Percentiles rank a stretch among this genome's conserved stretches.
These are phyloP conservation scores for Cladophialophora bantiana DNA, from an alignment of 2,329 filamentous ascomycete species.

Conservation along the genomic window DNA sequence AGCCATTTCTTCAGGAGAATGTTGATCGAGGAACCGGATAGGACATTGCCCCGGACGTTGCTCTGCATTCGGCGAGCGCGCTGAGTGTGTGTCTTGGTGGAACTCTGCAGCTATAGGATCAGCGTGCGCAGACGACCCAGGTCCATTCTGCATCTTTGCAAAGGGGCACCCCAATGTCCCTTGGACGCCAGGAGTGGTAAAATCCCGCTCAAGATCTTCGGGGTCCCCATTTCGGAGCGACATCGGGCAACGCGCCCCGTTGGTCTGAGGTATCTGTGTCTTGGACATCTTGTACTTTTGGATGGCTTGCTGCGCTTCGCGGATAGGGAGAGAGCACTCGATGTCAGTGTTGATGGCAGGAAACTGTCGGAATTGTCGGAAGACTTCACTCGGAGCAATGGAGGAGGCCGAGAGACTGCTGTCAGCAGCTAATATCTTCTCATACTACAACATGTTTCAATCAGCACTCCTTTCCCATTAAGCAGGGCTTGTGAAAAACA, in stretches of 20 bases:
- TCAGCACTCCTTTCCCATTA: slow-evolving; percentile 42
- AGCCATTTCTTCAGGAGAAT: slow-evolving; percentile 90
- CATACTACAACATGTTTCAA: slow-evolving; percentile 44
- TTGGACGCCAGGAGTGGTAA: slow-evolving; percentile 83
- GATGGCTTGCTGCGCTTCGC: slow-evolving; percentile 25
- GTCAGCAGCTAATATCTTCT: slow-evolving; percentile 44
- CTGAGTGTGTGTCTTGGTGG: slow-evolving; percentile 53
- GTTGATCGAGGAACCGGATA: slow-evolving; percentile 89
- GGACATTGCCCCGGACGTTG: slow-evolving; percentile 75
- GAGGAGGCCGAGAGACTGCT: slow-evolving; percentile 30
- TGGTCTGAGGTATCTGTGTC: slow-evolving; percentile 8
- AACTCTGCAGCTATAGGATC: slow-evolving; percentile 60
- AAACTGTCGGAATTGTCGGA: slow-evolving; percentile 44
- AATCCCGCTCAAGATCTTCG: slow-evolving; percentile 79
- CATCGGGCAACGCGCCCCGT: slow-evolving; percentile 38
- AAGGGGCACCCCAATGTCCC: slow-evolving; percentile 85
- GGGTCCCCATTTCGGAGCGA: slow-evolving; percentile 31
- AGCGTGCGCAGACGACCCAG: slow-evolving; percentile 50
- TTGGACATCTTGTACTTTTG: slow-evolving; percentile 29
- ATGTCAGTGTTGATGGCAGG: slow-evolving; percentile 56
- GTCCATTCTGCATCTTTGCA: slow-evolving; percentile 57
- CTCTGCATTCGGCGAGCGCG: slow-evolving; percentile 58
- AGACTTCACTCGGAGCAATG: slow-evolving; percentile 23
- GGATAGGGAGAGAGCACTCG: slow-evolving; percentile 39
- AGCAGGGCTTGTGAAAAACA: slow-evolving; percentile 34